Evolutionary conservation across 2,329 filamentous ascomycete genomes (phyloP).

Genomic region (Penicillium sp.): DNA sequence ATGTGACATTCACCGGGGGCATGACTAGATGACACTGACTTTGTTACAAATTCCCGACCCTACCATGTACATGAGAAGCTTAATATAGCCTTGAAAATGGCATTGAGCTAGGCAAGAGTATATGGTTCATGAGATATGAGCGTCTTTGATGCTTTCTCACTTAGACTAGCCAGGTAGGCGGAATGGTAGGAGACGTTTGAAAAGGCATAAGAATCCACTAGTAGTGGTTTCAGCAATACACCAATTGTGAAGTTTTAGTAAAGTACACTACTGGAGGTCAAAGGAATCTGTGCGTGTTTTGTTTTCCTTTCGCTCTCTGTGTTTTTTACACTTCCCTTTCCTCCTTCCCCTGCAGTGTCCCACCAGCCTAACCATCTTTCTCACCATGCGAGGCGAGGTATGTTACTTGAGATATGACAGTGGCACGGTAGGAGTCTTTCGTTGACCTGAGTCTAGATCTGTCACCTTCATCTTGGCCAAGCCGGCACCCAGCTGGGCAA

Average conservation of each 20-base stretch:
- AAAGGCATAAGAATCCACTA: background rate
- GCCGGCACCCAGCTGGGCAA: slow-evolving; percentile 68
- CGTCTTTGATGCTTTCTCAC: too few species aligned
- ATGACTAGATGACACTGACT: too few species aligned
- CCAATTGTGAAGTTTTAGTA: background rate
- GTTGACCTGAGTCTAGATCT: slow-evolving; percentile 50
- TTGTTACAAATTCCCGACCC: too few species aligned
- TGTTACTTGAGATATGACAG: background rate
- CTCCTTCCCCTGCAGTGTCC: background rate
- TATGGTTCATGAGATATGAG: too few species aligned
- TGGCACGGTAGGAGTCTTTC: background rate
- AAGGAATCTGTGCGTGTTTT: too few species aligned
- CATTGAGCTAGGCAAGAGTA: too few species aligned
- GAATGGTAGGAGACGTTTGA: too few species aligned
- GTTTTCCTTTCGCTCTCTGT: background rate
- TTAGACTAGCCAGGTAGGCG: too few species aligned
- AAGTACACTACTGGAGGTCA: too few species aligned
- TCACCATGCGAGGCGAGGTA: background rate
- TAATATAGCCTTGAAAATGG: too few species aligned
- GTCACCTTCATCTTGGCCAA: slow-evolving; percentile 69
- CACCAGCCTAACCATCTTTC: background rate
- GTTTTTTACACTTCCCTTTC: background rate
- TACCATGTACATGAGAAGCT: too few species aligned
- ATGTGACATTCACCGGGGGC: too few species aligned
- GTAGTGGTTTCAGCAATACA: background rate